Evolutionary conservation across 2,329 filamentous ascomycete species (phyloP), one percentile per base, ranked within the genome.

Genomic region (Rutstroemia sp.): DNA sequence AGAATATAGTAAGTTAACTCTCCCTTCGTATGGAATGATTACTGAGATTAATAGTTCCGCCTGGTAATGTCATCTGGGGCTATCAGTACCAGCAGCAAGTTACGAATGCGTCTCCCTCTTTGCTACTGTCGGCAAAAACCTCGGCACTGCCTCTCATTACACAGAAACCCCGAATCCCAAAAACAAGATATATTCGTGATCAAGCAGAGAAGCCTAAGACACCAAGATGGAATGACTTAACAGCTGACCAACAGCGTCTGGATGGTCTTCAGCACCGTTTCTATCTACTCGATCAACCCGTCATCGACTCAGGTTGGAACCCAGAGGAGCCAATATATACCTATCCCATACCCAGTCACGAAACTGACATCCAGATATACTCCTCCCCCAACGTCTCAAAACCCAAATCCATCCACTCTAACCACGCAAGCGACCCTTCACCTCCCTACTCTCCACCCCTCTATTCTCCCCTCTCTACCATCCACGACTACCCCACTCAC

Each of bases 281-380:
- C 2, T 67, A 60, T 16, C 44, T 53, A 5, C 59, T 49, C 19
- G 60, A 64, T 46, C 60, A 64, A 50, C 63, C 61, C 4, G 63
- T 64, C 16, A 59, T 68, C 37, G 60, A 65, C 30, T 65, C 63
- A 2, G 66, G 66, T 6, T 60, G 62, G 27, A 54, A 57, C 14
- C 62, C 62, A 4, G 61, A 52, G 10, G 56, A 62, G 38, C 63
- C 63, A 6, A 37, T 63, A 30, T 67, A 52, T 49, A 44, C 38
- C 38, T 41, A 6, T 6, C 18, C 38, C 6, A 41, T 18, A 41
- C 38, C 38, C 18, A 3, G 16, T 41, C 6, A 6, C 14, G n/a
- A 46, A 21, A 61, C 63, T n/a, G 45, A 54, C 9, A 12, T 8
- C 27, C 27, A 30, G 10, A 30, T 30, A 10, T 10, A 30, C 27